These are phyloP conservation scores for Mollisia scopiformis DNA, from an alignment of 2,329 filamentous ascomycete species.

Conservation along the genomic window DNA sequence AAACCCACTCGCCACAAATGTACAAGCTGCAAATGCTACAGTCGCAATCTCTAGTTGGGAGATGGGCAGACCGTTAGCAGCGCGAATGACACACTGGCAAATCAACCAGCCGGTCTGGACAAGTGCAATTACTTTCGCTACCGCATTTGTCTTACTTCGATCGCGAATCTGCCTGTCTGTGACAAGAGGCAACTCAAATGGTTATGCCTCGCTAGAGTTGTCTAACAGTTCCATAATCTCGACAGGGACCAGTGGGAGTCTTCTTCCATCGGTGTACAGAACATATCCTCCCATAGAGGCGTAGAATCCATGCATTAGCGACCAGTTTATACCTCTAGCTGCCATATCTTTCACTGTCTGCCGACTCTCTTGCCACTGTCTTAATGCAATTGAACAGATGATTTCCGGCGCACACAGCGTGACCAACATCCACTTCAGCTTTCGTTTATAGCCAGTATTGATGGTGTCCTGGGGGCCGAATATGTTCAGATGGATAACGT, in stretches of 20 bases:
- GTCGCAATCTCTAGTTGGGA: conserved; percentile 5
- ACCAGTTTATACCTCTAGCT: background rate
- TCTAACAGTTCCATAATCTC: background rate
- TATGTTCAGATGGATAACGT: background rate
- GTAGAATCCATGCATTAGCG: background rate
- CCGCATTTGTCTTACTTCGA: background rate
- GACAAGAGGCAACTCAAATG: background rate
- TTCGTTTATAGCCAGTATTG: background rate
- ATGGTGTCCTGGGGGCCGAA: background rate
- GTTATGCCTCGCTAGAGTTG: background rate
- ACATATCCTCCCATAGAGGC: background rate
- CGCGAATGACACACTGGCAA: background rate
- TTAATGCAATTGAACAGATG: background rate
- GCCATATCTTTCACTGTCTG: background rate
- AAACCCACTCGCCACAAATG: background rate
- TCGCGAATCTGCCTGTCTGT: background rate
- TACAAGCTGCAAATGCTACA: background rate
- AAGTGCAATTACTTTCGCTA: background rate
- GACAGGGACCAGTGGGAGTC: background rate
- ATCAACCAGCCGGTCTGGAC: background rate
- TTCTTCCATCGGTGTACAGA: background rate
- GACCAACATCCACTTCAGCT: background rate
- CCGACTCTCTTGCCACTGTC: background rate
- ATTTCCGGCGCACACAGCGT: background rate
- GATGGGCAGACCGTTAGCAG: background rate